phyloP scores from a whole-genome alignment of 1,284 basidiomycete species.

The Peniophora sp. region DNA sequence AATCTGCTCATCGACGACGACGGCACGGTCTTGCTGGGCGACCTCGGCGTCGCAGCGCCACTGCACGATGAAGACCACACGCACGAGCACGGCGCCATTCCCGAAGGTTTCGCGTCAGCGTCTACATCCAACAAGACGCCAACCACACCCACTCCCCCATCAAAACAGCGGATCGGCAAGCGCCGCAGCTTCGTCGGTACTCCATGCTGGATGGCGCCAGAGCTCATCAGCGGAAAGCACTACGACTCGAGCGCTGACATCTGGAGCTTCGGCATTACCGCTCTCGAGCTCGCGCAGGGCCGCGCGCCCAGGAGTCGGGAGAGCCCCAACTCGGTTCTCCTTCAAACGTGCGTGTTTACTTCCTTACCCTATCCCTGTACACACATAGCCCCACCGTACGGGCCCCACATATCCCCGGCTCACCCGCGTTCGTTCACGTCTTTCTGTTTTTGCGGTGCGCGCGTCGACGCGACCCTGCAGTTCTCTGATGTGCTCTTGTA shows the following conservation, averaged over 20 bases:
- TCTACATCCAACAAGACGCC: background rate
- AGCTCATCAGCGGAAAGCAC: constrained; percentile 75
- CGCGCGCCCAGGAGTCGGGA: constrained; percentile 77
- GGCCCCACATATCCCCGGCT: background rate
- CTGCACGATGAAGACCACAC: constrained; percentile 52
- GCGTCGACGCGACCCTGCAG: background rate
- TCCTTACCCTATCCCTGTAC: constrained; percentile 3
- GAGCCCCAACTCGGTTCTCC: constrained; percentile 64
- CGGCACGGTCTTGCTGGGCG: constrained; percentile 83
- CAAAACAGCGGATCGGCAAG: constrained; percentile 44
- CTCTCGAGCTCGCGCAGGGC: constrained; percentile 78
- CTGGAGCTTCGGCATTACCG: constrained; percentile 89
- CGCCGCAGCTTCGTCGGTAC: constrained; percentile 88
- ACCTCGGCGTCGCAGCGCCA: constrained; percentile 82
- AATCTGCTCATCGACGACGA: constrained; percentile 84
- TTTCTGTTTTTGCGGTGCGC: background rate
- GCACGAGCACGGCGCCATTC: constrained; percentile 9
- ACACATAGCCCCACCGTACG: background rate
- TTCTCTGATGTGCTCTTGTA: background rate
- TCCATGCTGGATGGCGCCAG: constrained; percentile 93
- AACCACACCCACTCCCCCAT: constrained; percentile 20
- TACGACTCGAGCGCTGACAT: constrained; percentile 86
- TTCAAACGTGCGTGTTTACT: constrained; percentile 51
- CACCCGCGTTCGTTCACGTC: background rate
- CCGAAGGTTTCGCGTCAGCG: background rate